Percentiles rank a stretch among this genome's conserved stretches.
These are phyloP conservation scores for Dalbergia cultrata DNA, from an alignment of 306 rosid genomes.

Conservation along the genomic window DNA sequence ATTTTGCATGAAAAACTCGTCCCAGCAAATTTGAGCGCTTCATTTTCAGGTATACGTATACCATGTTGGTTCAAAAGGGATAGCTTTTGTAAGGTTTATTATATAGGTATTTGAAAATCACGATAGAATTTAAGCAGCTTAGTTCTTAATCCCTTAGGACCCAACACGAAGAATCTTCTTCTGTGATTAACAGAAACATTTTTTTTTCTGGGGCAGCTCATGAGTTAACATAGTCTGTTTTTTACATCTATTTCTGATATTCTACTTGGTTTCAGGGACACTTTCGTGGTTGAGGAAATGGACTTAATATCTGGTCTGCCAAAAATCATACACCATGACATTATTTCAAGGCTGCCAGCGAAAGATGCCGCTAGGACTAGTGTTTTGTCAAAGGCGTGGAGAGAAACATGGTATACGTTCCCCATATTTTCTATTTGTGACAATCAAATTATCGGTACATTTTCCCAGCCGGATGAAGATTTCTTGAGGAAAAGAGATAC, in stretches of 20 bases:
- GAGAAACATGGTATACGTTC: conserved; percentile 42
- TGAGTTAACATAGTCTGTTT: neutral
- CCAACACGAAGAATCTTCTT: neutral
- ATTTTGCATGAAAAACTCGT: neutral
- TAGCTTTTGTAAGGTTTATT: neutral
- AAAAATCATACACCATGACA: conserved; percentile 43
- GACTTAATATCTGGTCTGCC: conserved; percentile 45
- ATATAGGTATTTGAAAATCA: neutral
- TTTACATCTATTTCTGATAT: neutral
- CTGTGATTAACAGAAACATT: too few relatives aligned
- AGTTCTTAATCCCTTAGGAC: neutral
- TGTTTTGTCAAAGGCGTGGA: conserved; percentile 50
- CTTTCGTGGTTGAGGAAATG: conserved; percentile 10
- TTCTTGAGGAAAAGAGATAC: neutral
- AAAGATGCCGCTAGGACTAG: conserved; percentile 48
- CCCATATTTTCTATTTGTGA: conserved; percentile 39
- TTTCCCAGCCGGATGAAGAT: neutral
- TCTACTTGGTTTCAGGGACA: neutral
- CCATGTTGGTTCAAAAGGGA: neutral
- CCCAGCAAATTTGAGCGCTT: neutral
- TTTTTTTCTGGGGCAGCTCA: neutral
- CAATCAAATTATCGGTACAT: neutral
- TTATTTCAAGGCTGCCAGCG: conserved; percentile 45
- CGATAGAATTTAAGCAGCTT: neutral
- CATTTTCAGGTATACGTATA: neutral